These are phyloP conservation scores for Neopestalotiopsis rosae DNA, from an alignment of 2,329 filamentous ascomycete species.

Conservation along the genomic window DNA sequence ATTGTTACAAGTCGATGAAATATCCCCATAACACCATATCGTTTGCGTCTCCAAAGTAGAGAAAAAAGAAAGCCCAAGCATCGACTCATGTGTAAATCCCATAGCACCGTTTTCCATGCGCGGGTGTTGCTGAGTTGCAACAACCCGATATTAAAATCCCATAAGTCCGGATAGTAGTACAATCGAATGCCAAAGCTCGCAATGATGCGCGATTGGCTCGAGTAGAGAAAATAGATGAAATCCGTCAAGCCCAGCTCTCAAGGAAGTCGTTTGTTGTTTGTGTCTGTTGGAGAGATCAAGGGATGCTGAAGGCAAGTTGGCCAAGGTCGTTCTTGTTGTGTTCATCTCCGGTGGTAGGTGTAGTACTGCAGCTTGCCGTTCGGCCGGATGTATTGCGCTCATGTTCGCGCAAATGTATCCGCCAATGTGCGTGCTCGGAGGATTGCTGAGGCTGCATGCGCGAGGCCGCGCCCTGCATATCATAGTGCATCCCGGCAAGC, in stretches of 20 bases:
- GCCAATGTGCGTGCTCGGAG: slow-evolving; percentile 11
- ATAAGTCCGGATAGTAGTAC: slow-evolving; percentile 18
- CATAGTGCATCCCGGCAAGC: background rate
- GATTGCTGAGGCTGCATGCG: slow-evolving; percentile 17
- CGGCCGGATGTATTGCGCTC: background rate
- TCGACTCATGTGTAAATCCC: slow-evolving; percentile 24
- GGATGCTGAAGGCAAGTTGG: slow-evolving; percentile 22
- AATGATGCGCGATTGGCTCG: slow-evolving; percentile 1
- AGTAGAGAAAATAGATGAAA: slow-evolving; percentile 12
- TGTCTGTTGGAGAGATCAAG: slow-evolving; percentile 9
- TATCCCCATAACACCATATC: slow-evolving; percentile 22
- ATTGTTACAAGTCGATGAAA: slow-evolving; percentile 28
- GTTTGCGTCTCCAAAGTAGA: background rate
- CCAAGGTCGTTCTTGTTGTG: background rate
- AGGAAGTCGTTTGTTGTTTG: background rate
- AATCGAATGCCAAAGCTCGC: slow-evolving; percentile 11
- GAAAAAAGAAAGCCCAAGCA: slow-evolving; percentile 16
- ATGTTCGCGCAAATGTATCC: slow-evolving; percentile 16
- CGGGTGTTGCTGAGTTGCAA: slow-evolving; percentile 12
- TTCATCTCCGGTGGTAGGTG: background rate
- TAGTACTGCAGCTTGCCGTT: slow-evolving; percentile 8
- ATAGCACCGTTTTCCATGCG: slow-evolving; percentile 18
- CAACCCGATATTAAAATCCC: slow-evolving; percentile 17
- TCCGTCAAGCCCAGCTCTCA: slow-evolving; percentile 22
- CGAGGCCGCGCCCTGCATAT: slow-evolving; percentile 11